Evolutionary conservation across 805 yeast genomes (phyloP).

Genomic region (Candida caryicola): DNA sequence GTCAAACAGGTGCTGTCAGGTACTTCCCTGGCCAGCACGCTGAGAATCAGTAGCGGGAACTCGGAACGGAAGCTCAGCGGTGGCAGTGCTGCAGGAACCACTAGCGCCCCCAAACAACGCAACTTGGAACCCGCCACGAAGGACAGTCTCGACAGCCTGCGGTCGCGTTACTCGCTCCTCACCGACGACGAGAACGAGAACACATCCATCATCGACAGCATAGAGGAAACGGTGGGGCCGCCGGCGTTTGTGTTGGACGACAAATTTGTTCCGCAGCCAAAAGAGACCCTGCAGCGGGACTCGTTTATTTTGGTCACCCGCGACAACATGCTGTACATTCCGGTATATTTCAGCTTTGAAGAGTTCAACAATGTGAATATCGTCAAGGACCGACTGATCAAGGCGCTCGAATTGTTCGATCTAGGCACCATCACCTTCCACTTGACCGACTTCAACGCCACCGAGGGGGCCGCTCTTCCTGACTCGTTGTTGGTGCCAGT

Average conservation of each 20-base stretch:
- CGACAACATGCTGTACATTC: conserved; percentile 57
- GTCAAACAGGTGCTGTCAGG: conserved; percentile 28
- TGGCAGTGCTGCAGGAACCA: background rate
- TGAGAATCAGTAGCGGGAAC: conserved; percentile 3
- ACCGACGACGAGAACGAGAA: background rate
- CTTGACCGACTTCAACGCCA: conserved; percentile 66
- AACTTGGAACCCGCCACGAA: background rate
- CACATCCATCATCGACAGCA: background rate
- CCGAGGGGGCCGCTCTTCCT: conserved; percentile 55
- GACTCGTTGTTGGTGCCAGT: conserved; percentile 44
- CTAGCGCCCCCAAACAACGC: background rate
- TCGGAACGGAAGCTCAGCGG: background rate
- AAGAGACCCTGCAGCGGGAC: conserved; percentile 4
- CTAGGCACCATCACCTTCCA: conserved; percentile 43
- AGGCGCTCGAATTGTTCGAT: conserved; percentile 34
- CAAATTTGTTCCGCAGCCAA: conserved; percentile 23
- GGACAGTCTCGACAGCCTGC: background rate
- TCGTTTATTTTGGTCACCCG: conserved; percentile 53
- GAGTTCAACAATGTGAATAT: conserved; percentile 24
- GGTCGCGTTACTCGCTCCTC: background rate
- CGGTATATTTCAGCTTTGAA: conserved; percentile 36
- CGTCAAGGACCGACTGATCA: conserved; percentile 37
- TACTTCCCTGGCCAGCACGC: conserved; percentile 1
- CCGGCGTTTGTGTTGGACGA: conserved; percentile 16
- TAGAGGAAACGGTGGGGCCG: background rate